Base-by-base conservation (phyloP, 1,139 yeast genomes). In the Geotrichum cucujoidarum region DNA sequence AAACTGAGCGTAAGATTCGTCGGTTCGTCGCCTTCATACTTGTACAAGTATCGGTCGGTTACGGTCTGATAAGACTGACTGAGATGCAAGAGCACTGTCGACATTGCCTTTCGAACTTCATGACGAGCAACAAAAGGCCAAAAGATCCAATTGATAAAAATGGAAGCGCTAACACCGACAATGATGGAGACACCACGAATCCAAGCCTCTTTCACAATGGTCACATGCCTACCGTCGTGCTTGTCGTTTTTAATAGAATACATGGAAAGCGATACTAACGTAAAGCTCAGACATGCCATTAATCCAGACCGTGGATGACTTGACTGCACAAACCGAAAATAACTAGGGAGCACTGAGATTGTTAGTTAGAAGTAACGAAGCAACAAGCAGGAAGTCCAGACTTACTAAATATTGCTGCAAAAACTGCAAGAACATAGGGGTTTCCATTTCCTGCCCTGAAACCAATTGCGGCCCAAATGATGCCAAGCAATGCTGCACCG, bases 61-160 rank as follows among this genome's bases (percentile, higher is more conserved):
- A 75, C 73, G 16, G 69, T 63, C 53, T 73, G 77, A 52, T 74
- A 75, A 1, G 75, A 70, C 53, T 72, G 74, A 14, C 74, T 67
- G 25, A 74, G 60, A 53, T 74, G 73, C 1, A 67, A 59, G 14
- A 75, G 53, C 33, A 74, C 52, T 1, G 67, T 62, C 1, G 77
- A 63, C 42, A 70, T 60, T 0, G 76, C 70, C 8, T 63, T 54
- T 29, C 72, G 66, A 4, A 74, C 63, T 50, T 74, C 77, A 13
- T 63, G 65, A 29, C 73, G 66, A 1, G 78, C 75, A 20, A 66
- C 66, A 56, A 73, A 73, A 1, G 79, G 76, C 78, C 78, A 75
- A 17, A 74, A 59, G 1, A 74, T 45, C 76, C 77, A 74, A 49
- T 70, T 72, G 2, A 72, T 60, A 1, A 70, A 53, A 31, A 72